Base-by-base conservation (phyloP, 2,329 filamentous ascomycete species). In the Akanthomyces dipterigenus region DNA sequence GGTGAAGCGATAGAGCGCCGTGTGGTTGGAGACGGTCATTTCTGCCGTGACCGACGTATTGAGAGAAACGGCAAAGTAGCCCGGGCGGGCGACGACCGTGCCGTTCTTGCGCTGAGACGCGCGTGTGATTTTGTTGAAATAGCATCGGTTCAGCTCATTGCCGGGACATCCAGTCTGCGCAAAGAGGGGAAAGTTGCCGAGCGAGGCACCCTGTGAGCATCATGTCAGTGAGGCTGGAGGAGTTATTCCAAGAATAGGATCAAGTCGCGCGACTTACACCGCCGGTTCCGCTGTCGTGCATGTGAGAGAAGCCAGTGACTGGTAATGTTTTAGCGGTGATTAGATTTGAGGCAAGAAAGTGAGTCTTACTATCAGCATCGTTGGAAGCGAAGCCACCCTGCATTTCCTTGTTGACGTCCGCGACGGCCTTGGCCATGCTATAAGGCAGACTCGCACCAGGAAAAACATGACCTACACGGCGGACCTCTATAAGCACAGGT, bases 1-100 rank as follows among this genome's bases (percentile, higher is more conserved):
- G 1, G 78, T 79, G 70, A 88, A 88, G 20, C 81, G 77, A 66
- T 87, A 88, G 4, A 88, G 73, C 3, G 83, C 82, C 5, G 84
- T 80, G 65, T 82, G 84, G 65, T 84, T 79, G 0, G 84, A 79
- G 1, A 80, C 77, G 0, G 85, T 86, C 79, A 88, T 88, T 70
- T 88, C 85, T 1, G 82, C 81, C n/a, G 73, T 73, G 53, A 88
- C 79, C 2, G 78, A 79, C 54, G 81, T 86, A 56, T 80, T 75
- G 48, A 88, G 75, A 38, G 77, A 77, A 8, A 88, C 71, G 3
- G 78, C 74, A 67, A 88, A 88, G 69, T 87, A 87, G 9, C 86
- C 86, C 2, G 84, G 82, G n/a, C 77, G 76, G 6, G 85, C 83
- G 26, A 75, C 71, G n/a, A 81, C 76, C 0, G 81, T 80, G 53